Evolutionary conservation across 2,329 filamentous ascomycete species (phyloP), one percentile per base, ranked within the genome.

Genomic region (Cladophialophora yegresii): DNA sequence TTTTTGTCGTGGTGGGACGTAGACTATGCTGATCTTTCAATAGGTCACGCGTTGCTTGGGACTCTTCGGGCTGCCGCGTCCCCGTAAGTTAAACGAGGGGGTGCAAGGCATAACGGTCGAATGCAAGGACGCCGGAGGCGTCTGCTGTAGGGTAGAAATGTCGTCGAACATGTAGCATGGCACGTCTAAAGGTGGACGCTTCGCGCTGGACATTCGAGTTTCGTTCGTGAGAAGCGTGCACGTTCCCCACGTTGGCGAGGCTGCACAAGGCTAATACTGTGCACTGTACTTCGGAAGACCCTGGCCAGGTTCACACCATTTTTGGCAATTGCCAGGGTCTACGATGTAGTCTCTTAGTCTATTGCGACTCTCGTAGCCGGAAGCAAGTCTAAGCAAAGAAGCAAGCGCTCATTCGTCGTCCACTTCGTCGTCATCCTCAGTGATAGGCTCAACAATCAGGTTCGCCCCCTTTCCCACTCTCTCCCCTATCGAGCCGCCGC

Each of bases 381-480:
- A 8, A n/a, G 6, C 8, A 43, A n/a, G 36, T 43, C 36, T 43
- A 43, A 8, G 3, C 36, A 43, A n/a, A 20, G n/a, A 6, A 20
- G 36, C 36, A 16, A n/a, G 36, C 36, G 16, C 36, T 43, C 36
- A 43, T 43, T 43, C 36, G 13, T 43, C 36, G 13, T 43, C 36
- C 16, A 6, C 16, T 43, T 43, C 36, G 16, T 43, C 36, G 7
- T 85, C 84, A 28, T 86, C 82, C 3, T 84, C 80, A 26, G 78
- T 76, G 45, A 84, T 79, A 63, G 84, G 83, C 79, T 99, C 95
- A 12, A 98, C 93, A 70, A 98, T 90, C 63, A 99, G 79, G 75
- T 96, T 98, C 1, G 90, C 93, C 66, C 91, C 95, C 67, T 87
- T 84, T 1, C 93, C 93, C 73, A 99, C 89, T 67, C 85, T 85